Conservation (phyloP, 352 stramenopile genomes). For the Pythium dissimile region DNA sequence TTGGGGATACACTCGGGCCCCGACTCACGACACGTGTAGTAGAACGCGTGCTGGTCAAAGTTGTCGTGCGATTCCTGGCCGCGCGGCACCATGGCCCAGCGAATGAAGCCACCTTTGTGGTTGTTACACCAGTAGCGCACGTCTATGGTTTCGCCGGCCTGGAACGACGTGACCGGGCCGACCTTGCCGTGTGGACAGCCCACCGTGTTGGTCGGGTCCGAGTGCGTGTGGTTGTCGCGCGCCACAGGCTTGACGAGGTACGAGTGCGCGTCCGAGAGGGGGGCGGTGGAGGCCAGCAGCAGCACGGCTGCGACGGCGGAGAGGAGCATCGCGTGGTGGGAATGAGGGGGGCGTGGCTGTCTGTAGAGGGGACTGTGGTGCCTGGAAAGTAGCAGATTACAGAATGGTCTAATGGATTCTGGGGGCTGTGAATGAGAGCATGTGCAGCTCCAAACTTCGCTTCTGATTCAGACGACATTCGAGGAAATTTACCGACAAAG, state of each 20-base stretch:
- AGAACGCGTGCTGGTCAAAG: conserved; percentile 28
- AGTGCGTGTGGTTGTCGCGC: background rate
- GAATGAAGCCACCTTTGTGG: conserved; percentile 31
- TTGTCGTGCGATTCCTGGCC: conserved; percentile 19
- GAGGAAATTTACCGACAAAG: too few species aligned
- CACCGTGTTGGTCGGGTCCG: background rate
- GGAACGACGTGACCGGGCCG: conserved; percentile 9
- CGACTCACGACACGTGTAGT: conserved; percentile 29
- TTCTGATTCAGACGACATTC: too few species aligned
- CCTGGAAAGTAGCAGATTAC: too few species aligned
- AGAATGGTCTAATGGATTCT: too few species aligned
- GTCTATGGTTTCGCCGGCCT: conserved; percentile 19
- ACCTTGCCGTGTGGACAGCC: conserved; percentile 9
- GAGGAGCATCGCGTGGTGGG: background rate
- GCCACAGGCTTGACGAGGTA: conserved; percentile 9
- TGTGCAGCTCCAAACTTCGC: too few species aligned
- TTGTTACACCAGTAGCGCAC: conserved; percentile 33
- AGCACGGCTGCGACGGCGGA: background rate
- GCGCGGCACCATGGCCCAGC: conserved; percentile 20
- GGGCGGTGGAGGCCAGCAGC: background rate
- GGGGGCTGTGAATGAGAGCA: too few species aligned
- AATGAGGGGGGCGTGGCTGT: background rate
- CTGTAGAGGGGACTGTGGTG: background rate
- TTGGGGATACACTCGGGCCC: conserved; percentile 19
- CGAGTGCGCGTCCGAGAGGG: conserved; percentile 12